phyloP scores from a whole-genome alignment of 108 stramenopile genomes.

The Mediolabrus comicus region DNA sequence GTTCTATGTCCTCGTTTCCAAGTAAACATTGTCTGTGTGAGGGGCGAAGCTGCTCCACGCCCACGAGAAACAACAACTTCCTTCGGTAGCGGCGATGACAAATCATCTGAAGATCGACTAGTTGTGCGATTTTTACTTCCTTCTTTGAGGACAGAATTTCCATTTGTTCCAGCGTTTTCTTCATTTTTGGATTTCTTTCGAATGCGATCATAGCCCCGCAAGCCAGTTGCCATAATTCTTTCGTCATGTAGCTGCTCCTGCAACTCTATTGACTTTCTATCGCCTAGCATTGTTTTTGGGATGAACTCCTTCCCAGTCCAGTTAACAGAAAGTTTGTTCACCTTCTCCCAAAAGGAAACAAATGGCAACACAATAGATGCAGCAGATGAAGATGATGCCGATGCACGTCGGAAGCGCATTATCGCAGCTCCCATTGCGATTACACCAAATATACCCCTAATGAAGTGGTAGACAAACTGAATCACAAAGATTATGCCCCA shows the following conservation, averaged over 20 bases:
- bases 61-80: background rate
- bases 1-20: constrained; percentile 8
- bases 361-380: constrained; percentile 24
- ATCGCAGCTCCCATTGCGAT: constrained; percentile 41
- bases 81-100: background rate
- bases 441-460: constrained; percentile 24
- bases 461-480: constrained; percentile 21
- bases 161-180: background rate
- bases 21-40: background rate
- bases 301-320: constrained; percentile 30
- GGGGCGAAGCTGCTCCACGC: background rate
- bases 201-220: constrained; percentile 33
- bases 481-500: constrained; percentile 22
- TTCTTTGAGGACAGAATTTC: background rate
- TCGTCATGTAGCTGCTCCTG: constrained; percentile 44
- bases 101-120: background rate
- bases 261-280: constrained; percentile 14
- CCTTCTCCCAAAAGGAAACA: constrained; percentile 39
- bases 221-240: constrained; percentile 25
- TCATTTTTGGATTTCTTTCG: background rate
- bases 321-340: constrained; percentile 28
- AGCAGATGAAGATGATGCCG: constrained; percentile 34
- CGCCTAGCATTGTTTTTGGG: constrained; percentile 41
- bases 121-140: background rate
- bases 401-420: constrained; percentile 43